Percentiles rank a stretch among this genome's conserved stretches.
Conservation (phyloP, 202 grass and related monocot genomes). For the Elaeis oleifera region DNA sequence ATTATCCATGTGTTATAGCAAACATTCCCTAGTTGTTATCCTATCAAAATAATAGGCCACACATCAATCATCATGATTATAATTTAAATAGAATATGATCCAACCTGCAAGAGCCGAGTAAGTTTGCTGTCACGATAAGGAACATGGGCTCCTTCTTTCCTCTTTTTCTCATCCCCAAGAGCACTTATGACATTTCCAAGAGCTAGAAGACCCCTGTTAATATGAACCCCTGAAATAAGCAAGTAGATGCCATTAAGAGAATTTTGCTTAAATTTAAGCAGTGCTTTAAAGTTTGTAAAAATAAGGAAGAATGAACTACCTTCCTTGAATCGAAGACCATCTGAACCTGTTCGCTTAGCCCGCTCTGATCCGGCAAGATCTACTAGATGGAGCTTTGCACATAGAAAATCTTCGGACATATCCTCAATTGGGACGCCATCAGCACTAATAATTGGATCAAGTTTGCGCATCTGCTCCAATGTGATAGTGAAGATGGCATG, state of each 20-base stretch:
- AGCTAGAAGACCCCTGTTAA: slow-evolving; percentile 86
- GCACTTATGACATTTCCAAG: slow-evolving; percentile 99
- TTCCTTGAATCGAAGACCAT: slow-evolving; percentile 99
- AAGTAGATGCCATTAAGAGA: slow-evolving; percentile 3
- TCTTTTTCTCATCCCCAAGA: slow-evolving; percentile 96
- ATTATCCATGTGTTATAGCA: no score
- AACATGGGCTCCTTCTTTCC: slow-evolving; percentile 96
- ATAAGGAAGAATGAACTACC: slow-evolving; percentile 37
- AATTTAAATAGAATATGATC: slow-evolving; percentile 2
- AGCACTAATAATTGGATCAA: slow-evolving; percentile 53
- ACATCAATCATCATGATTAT: no score
- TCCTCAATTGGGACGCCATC: slow-evolving; percentile 71
- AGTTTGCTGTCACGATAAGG: slow-evolving; percentile 99
- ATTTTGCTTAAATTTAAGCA: slow-evolving; percentile 2
- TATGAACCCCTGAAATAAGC: slow-evolving; percentile 78
- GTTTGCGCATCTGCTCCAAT: slow-evolving; percentile 99
- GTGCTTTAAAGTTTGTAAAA: background rate
- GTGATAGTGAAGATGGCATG: slow-evolving; percentile 99
- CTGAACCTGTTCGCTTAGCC: slow-evolving; percentile 90
- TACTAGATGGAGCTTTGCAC: slow-evolving; percentile 93
- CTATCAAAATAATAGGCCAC: no score
- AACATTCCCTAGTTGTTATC: no score
- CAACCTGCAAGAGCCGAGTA: slow-evolving; percentile 91
- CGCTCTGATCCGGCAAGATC: slow-evolving; percentile 99
- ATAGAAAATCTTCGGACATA: slow-evolving; percentile 85